Evolutionary conservation across 2,329 filamentous ascomycete genomes (phyloP).

Genomic region (Cladosporium sp.): DNA sequence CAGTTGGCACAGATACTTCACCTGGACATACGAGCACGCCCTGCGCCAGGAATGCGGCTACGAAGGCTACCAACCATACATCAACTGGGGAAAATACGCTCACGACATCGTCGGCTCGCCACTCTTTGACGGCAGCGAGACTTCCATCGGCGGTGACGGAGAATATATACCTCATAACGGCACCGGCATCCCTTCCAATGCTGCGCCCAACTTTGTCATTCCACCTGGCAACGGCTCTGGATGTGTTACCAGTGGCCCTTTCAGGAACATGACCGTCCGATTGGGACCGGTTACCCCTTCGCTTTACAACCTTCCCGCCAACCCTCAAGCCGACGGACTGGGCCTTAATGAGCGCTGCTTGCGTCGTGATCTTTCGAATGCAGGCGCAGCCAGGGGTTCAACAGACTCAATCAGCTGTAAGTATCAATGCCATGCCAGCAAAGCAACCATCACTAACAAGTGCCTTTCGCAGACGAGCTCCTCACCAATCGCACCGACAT

Average conservation of each 20-base stretch:
- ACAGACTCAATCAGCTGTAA: slow-evolving; percentile 17
- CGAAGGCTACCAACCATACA: slow-evolving; percentile 44
- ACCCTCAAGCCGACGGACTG: slow-evolving; percentile 29
- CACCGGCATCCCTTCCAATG: slow-evolving; percentile 26
- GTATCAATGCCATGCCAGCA: not conserved
- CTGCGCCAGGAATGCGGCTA: slow-evolving; percentile 42
- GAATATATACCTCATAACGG: slow-evolving; percentile 33
- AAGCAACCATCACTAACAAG: not conserved
- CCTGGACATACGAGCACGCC: slow-evolving; percentile 39
- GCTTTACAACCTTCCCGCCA: slow-evolving; percentile 26
- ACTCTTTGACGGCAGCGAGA: slow-evolving; percentile 53
- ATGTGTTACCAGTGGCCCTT: slow-evolving; percentile 49
- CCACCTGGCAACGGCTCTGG: slow-evolving; percentile 51
- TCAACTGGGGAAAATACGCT: slow-evolving; percentile 50
- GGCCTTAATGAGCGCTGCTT: slow-evolving; percentile 34
- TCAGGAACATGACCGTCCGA: slow-evolving; percentile 43
- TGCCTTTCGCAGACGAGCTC: slow-evolving; percentile 7
- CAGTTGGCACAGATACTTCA: slow-evolving; percentile 42
- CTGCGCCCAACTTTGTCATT: slow-evolving; percentile 27
- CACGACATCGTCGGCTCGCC: slow-evolving; percentile 44
- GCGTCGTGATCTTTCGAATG: slow-evolving; percentile 33
- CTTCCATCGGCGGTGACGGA: slow-evolving; percentile 34
- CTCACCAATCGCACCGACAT: slow-evolving; percentile 20
- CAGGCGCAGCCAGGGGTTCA: slow-evolving; percentile 12
- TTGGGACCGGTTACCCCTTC: slow-evolving; percentile 46